Conservation (phyloP, 345 rosid species). For the Abelmoschus esculentus region DNA sequence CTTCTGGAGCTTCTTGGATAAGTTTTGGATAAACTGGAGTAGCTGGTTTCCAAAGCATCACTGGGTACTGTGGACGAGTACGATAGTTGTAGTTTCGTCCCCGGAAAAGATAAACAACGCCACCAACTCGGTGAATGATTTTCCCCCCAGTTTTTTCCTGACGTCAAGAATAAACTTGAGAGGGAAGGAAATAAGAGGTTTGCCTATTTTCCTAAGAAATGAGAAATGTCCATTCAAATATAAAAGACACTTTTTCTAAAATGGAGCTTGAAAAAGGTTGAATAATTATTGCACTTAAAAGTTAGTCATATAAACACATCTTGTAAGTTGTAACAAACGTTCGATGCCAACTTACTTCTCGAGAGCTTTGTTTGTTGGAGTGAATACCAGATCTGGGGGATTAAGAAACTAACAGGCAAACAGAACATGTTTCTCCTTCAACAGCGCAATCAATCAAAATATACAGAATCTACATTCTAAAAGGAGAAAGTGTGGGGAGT, state of each 20-base stretch:
- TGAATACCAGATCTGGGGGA: neutral
- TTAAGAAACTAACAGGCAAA: neutral
- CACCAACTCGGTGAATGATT: slow-evolving; percentile 69
- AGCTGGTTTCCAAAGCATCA: slow-evolving; percentile 98
- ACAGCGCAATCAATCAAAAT: neutral
- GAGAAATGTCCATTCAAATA: neutral
- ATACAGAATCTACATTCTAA: neutral
- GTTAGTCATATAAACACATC: neutral
- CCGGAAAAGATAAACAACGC: slow-evolving; percentile 72
- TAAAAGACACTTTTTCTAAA: neutral
- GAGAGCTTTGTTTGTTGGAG: neutral
- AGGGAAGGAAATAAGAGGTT: slow-evolving; percentile 1
- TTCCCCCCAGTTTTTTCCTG: slow-evolving; percentile 87
- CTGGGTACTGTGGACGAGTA: slow-evolving; percentile 69
- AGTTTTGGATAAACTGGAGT: slow-evolving; percentile 95
- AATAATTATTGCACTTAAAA: neutral
- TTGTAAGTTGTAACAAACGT: slow-evolving; percentile 1
- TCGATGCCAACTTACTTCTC: slow-evolving; percentile 5
- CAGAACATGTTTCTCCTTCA: neutral
- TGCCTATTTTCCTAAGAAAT: neutral
- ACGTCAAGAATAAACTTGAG: slow-evolving; percentile 12
- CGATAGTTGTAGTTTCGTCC: slow-evolving; percentile 85
- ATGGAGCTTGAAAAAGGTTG: neutral
- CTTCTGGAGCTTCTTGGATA: slow-evolving; percentile 83
- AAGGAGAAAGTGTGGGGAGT: slow-evolving; percentile 17